Evolutionary conservation across 1,284 basidiomycete genomes (phyloP), one percentile per base, ranked within the genome.

Genomic region (Moesziomyces sp.): DNA sequence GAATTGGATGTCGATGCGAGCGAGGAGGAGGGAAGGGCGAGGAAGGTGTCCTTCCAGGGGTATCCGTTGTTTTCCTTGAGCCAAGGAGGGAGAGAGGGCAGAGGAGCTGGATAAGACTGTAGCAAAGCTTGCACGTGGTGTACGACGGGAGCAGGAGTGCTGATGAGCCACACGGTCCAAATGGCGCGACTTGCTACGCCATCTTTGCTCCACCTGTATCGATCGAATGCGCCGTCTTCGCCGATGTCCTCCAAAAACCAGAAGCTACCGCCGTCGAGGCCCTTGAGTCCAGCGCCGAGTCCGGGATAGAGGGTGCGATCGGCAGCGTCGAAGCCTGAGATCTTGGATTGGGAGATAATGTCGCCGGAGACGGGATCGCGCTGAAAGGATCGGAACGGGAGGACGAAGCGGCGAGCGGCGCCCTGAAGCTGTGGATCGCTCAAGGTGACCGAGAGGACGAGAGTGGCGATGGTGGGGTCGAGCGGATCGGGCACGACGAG

Each of bases 101-200:
- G 42, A 2, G 55, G 45, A 13, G 54, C 49, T 0, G 76, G 76
- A 16, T 64, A 72, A 19, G 47, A 47, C n/a, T 59, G 47, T 3
- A 77, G 62, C 26, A 77, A 35, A 8, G 60, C 48, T n/a, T 67
- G 64, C 0, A 71, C 46, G 38, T 71, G 60, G 4, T 54, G 56
- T 18, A 73, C 62, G 14, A 76, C 50, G 9, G 65, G 65, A 19
- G 68, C 56, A 1, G 72, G 73, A 5, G 76, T 64, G 47, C 66
- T 62, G 49, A 76, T 52, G n/a, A 78, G 62, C 69, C 69, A 76
- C 19, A 76, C 57, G 16, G 76, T 78, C 76, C 76, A 78, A 44
- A 78, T 65, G 16, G 76, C 76, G 10, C 71, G 51, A 23, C 53
- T 63, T 23, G 58, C 74, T 0, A 74, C 66, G 7, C 62, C 60